Evolutionary conservation across 306 rosid genomes (phyloP), one percentile per base, ranked within the genome.

Genomic region (Acacia acuminata): DNA sequence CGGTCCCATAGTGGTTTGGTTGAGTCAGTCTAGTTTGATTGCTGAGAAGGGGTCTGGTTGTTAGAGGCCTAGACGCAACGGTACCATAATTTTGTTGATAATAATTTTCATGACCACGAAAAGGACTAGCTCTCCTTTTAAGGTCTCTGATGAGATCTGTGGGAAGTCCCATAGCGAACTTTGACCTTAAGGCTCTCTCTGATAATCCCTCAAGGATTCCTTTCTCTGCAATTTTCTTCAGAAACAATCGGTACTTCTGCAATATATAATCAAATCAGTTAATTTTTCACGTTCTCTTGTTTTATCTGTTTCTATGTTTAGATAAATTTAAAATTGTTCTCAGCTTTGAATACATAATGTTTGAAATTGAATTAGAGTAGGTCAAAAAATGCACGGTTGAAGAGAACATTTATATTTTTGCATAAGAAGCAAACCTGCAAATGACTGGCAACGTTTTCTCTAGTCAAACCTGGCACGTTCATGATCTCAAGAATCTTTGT

Each of bases 391-490:
- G 17, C 38, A 63, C 4, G 15, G 19, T 63, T 61, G 30, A 58
- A 25, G 32, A 25, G 5, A 61, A 27, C 13, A 27, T 38, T 63
- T 63, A 5, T 25, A 13, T 27, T 25, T 24, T 61, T 12, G 63
- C 34, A 81, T 25, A 3, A 56, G 58, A 67, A 74, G 9, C 72
- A 63, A 72, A 91, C 97, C 93, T 93, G 97, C 38, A 93, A 82
- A 77, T 93, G 97, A 53, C 97, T 93, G 0, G 94, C 93, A 3
- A 93, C 88, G 77, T 93, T 88, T 74, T 86, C 90, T 45, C 91
- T 87, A 0, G 94, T 91, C 61, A 93, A 82, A 44, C 87, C 82
- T 14, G 93, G 91, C 69, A 86, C 89, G 63, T 90, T 86, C 97
- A 93, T 93, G 73, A 80, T 47, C 73, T 87, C 92, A 2, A 87